Percentiles rank a stretch among this genome's conserved stretches.
Evolutionary conservation across 2,329 filamentous ascomycete species (phyloP).

Genomic region (Allantophomopsis cytisporea): DNA sequence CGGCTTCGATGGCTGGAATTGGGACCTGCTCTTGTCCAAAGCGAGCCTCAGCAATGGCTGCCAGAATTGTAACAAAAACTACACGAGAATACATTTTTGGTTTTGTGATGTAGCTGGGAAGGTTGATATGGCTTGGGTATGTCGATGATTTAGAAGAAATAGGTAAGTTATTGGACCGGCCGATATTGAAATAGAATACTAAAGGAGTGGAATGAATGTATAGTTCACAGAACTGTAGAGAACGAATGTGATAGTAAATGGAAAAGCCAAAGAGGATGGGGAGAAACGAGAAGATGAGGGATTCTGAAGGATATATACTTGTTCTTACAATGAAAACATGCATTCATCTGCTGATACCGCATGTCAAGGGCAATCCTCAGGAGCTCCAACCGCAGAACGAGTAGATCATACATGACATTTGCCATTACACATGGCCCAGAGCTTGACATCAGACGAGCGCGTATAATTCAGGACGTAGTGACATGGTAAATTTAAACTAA

Average conservation of each 20-base stretch:
- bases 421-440: too few species aligned
- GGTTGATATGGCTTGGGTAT: too few species aligned
- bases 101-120: too few species aligned
- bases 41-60: constrained; percentile 21
- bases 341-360: too few species aligned
- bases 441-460: too few species aligned
- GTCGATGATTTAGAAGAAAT: constrained; percentile 6
- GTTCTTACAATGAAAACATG: too few species aligned
- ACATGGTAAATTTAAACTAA: too few species aligned
- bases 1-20: constrained; percentile 36
- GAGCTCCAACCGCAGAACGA: too few species aligned
- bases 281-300: neutral
- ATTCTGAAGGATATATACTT: too few species aligned
- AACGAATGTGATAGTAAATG: neutral
- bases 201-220: constrained; percentile 12
- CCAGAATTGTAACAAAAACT: constrained; percentile 10
- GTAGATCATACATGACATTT: too few species aligned
- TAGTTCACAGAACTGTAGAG: constrained; percentile 17
- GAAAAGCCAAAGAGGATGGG: neutral
- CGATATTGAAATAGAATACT: constrained; percentile 8
- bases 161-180: constrained; percentile 12
- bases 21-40: constrained; percentile 52
- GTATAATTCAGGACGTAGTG: too few species aligned
- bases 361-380: too few species aligned
- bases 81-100: constrained; percentile 12